Evolutionary conservation across 768 basidiomycete species (phyloP), one percentile per base, ranked within the genome.

Genomic region (Termitomyces sp.): DNA sequence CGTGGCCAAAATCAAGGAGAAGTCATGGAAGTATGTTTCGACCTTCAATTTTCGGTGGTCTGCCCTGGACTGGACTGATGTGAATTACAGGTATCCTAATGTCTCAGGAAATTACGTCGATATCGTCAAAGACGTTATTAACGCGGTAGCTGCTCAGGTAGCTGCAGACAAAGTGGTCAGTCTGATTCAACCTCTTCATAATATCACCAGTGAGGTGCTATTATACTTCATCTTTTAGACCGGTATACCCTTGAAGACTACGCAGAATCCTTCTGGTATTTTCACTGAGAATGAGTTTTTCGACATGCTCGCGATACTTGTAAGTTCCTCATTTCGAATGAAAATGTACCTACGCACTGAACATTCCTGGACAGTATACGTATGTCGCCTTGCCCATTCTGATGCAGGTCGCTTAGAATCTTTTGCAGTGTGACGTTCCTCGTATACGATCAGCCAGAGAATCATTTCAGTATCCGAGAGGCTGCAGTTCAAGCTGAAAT

Each of bases 101-200:
- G 59, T 71, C 18, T 62, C 69, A 8, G 75, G 73, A 38, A 70
- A 62, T 43, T 74, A 72, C 36, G 64, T 83, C 55, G 78, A 84
- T 60, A 71, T 83, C 56, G 76, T 80, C 18, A 70, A 72, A 40
- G 77, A 80, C 57, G 79, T 83, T 11, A 70, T 79, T 65, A 80
- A 81, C 52, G 66, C 76, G 10, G 69, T 72, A 20, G 67, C 71
- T 3, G 71, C 74, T 0, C 72, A 77, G 54, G 77, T 78, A 69
- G 71, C 72, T 28, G 72, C 75, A 2, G 71, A 74, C 54, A 63
- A 69, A 55, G 56, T 78, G 22, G 76, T 76, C 48, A 26, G 72
- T 64, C 28, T 4, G 2, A n/a, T 35, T 26, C 24, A 3, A 8
- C 13, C 3, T 9, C n/a, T 13, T 46, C 20, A 16, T 32, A 18